Evolutionary conservation across 108 stramenopile genomes (phyloP).

Genomic region (Aurantiochytrium sp.): DNA sequence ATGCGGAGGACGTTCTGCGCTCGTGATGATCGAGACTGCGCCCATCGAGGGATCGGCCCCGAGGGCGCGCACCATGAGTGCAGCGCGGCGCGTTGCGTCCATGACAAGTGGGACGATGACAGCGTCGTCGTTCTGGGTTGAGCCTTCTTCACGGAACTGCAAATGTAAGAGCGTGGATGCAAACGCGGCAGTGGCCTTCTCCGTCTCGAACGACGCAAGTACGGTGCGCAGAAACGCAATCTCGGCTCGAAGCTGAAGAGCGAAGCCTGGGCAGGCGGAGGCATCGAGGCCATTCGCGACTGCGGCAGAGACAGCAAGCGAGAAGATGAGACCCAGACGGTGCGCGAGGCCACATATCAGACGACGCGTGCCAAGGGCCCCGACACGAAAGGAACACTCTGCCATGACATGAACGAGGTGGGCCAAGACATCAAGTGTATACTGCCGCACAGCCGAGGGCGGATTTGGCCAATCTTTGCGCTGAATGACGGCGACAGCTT

Average conservation of each 20-base stretch:
- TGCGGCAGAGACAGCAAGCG: neutral
- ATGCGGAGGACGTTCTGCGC: neutral
- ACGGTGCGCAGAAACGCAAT: neutral
- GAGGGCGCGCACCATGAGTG: neutral
- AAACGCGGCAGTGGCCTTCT: neutral
- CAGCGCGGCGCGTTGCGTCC: neutral
- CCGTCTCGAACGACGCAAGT: neutral
- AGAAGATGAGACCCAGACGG: neutral
- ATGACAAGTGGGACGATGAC: too few species aligned
- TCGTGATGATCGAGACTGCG: neutral
- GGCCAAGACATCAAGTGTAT: neutral
- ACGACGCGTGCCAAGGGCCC: neutral
- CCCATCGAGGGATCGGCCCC: neutral
- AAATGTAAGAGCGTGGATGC: neutral
- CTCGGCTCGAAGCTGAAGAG: neutral
- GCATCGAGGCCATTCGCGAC: neutral
- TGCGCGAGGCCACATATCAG: neutral
- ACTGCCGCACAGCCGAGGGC: neutral
- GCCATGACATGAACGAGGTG: neutral
- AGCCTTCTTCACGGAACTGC: neutral
- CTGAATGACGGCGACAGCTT: neutral
- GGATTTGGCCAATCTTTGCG: neutral
- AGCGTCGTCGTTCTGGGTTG: neutral
- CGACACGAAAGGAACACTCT: neutral
- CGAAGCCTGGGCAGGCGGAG: neutral